Evolutionary conservation across 768 basidiomycete genomes (phyloP), one percentile per base, ranked within the genome.

Genomic region (Sporobolomyces roseus): DNA sequence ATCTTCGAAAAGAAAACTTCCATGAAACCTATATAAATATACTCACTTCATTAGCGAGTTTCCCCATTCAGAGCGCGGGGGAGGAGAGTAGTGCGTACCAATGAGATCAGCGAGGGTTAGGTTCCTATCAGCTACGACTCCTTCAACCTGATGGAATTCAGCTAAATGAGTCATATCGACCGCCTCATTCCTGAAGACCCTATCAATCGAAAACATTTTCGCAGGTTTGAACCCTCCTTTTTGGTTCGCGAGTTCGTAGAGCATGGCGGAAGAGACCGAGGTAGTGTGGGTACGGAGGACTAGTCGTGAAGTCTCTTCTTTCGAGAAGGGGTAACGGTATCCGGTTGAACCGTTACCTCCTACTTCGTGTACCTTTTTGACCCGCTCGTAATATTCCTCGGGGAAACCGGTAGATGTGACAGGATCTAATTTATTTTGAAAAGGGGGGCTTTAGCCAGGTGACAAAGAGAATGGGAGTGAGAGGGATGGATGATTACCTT

Each of bases 91-190:
- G 52, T 5, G 78, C 83, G 52, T 71, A 91, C 93, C 93, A 71
- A 99, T 97, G 67, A 99, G 82, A 78, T 98, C 93, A 23, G 92
- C 94, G 32, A 99, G 82, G 1, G 94, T 98, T 66, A 99, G 80
- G 56, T 87, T 86, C 72, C 87, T 86, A 79, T 99, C 96, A 14
- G 96, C 96, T 32, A 99, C 92, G 52, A 99, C 96, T 58, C 96
- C 96, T 79, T 99, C 96, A n/a, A 99, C 96, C 80, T 99, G 96
- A 78, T 98, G 94, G 83, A 99, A 99, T 80, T 99, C 96, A 6
- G 96, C 96, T 71, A 99, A 77, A 82, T 99, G 96, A 23, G 96
- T 99, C 51, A 93, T 93, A 79, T 99, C 96, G 84, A 91, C 90
- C 0, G 96, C 91, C 80, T 99, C 96, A 75, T 99, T 99, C 78